phyloP scores from a whole-genome alignment of 148 eudicot genomes.

The Cornus suecica region DNA sequence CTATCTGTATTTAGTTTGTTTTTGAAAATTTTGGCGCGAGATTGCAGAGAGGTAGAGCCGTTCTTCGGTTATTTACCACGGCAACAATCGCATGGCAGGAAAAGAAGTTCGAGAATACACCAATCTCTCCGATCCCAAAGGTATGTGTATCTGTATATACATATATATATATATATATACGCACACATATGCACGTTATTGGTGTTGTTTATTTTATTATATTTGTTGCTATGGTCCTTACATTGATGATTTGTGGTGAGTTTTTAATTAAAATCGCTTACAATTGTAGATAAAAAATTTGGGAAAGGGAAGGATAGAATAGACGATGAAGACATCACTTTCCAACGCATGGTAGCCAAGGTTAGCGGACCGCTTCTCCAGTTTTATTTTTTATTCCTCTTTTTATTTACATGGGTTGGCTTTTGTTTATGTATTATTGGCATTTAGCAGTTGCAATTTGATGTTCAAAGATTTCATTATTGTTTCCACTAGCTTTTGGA shows the following conservation, averaged over 20 bases:
- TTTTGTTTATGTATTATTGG: background rate
- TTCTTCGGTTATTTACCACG: background rate
- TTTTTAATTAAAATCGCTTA: background rate
- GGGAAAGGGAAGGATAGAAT: conserved; percentile 80
- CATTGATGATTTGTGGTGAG: background rate
- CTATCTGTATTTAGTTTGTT: background rate
- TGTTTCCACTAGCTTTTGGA: background rate
- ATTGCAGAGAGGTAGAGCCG: background rate
- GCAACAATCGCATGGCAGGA: conserved; percentile 54
- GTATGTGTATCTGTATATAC: conserved; percentile 18
- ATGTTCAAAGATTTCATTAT: background rate
- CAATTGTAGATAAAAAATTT: conserved; percentile 64
- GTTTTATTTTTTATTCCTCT: background rate
- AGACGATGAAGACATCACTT: conserved; percentile 89
- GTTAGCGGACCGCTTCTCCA: conserved; percentile 56
- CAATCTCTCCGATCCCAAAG: conserved; percentile 93
- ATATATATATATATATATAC: too few species aligned
- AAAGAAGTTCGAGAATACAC: conserved; percentile 97
- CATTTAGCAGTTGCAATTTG: background rate
- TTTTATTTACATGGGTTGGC: background rate
- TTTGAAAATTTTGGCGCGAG: background rate
- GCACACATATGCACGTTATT: too few species aligned
- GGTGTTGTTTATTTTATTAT: background rate
- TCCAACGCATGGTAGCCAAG: conserved; percentile 99
- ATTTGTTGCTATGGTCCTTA: background rate